These are phyloP conservation scores for Millerozyma acaciae DNA, from an alignment of 805 yeast species.

Conservation along the genomic window DNA sequence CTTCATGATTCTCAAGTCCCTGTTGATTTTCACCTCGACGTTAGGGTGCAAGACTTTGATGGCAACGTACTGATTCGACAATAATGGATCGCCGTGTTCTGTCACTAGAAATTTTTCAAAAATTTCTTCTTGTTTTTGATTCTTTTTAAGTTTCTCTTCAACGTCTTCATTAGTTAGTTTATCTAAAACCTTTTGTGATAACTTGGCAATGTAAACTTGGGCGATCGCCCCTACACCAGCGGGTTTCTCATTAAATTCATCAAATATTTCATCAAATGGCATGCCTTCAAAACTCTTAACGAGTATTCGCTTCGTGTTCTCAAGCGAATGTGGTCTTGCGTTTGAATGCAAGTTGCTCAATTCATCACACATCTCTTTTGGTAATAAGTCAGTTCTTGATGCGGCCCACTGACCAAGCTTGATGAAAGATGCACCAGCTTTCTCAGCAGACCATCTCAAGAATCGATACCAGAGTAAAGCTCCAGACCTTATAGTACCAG, in stretches of 20 bases:
- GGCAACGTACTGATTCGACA: conserved; percentile 64
- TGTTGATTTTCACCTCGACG: conserved; percentile 63
- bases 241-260: conserved; percentile 69
- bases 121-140: conserved; percentile 14
- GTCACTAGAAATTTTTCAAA: conserved; percentile 34
- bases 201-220: conserved; percentile 79
- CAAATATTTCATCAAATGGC: conserved; percentile 72
- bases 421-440: conserved; percentile 89
- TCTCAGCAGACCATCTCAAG: conserved; percentile 64
- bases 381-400: conserved; percentile 89
- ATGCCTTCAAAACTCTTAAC: conserved; percentile 52
- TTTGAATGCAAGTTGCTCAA: conserved; percentile 77
- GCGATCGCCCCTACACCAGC: conserved; percentile 99
- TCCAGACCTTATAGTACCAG: conserved; percentile 49
- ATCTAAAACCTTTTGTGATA: conserved; percentile 44
- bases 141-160: conserved; percentile 12
- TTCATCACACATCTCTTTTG: conserved; percentile 72
- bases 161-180: conserved; percentile 27
- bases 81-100: conserved; percentile 26
- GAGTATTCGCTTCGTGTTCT: conserved; percentile 55
- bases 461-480: conserved; percentile 66
- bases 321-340: conserved; percentile 68
- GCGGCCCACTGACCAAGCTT: conserved; percentile 99
- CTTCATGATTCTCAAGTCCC: conserved; percentile 83
- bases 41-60: conserved; percentile 90